Evolutionary conservation across 164 flowering plant genomes (phyloP).

Genomic region (Taxillus chinensis): DNA sequence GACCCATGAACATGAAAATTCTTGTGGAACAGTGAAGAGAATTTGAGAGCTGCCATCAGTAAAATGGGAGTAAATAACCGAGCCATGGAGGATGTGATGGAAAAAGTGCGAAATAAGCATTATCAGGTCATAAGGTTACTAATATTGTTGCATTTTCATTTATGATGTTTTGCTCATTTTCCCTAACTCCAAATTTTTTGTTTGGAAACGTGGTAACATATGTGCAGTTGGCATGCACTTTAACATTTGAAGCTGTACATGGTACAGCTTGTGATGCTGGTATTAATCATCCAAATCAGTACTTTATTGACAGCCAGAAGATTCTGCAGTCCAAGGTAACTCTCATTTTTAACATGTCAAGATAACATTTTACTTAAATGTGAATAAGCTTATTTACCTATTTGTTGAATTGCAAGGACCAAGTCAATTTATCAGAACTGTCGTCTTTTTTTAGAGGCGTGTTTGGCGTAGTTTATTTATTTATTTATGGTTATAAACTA

Average conservation of each 20-base stretch:
- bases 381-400: no score
- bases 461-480: no score
- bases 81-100: conserved; percentile 57
- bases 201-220: conserved; percentile 5
- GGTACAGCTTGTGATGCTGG: conserved; percentile 73
- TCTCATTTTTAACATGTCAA: neutral
- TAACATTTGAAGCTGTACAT: conserved; percentile 87
- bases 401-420: no score
- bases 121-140: conserved; percentile 56
- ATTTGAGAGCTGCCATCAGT: conserved; percentile 72
- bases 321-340: conserved; percentile 48
- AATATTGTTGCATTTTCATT: neutral
- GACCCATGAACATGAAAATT: neutral
- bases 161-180: neutral
- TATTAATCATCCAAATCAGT: conserved; percentile 94
- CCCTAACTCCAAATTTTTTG: neutral
- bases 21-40: conserved; percentile 57
- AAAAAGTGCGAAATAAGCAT: conserved; percentile 67
- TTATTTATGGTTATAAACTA: no score
- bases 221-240: conserved; percentile 86
- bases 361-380: no score
- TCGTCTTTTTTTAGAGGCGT: no score
- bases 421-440: no score
- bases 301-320: conserved; percentile 80
- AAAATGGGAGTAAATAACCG: conserved; percentile 67